Conservation (phyloP, 1,284 basidiomycete species). For the Phellopilus nigrolimitatus region DNA sequence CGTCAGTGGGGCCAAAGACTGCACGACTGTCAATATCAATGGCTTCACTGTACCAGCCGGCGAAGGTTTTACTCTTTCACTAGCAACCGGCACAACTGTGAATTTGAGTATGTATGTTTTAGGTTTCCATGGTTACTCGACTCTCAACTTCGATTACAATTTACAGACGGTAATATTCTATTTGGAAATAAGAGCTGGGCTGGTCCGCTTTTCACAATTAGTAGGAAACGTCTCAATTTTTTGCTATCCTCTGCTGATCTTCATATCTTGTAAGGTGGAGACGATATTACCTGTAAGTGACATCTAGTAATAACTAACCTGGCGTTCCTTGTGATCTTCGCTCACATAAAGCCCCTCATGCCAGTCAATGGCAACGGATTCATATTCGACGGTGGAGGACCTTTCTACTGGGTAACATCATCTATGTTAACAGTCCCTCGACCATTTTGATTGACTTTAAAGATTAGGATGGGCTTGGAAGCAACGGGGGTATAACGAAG, state of each 20-base stretch:
- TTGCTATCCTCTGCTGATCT: not conserved
- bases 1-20: slow-evolving; percentile 38
- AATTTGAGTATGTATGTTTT: slow-evolving; percentile 34
- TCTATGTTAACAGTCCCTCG: not conserved
- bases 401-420: slow-evolving; percentile 33
- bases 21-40: slow-evolving; percentile 45
- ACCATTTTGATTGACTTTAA: not conserved
- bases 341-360: not conserved
- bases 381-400: slow-evolving; percentile 38
- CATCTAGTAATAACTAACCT: no score
- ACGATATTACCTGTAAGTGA: slow-evolving; percentile 28
- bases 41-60: slow-evolving; percentile 38
- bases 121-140: not conserved
- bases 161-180: slow-evolving; percentile 29
- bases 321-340: no score
- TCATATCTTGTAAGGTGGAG: slow-evolving; percentile 23
- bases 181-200: slow-evolving; percentile 33
- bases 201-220: slow-evolving; percentile 32
- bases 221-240: slow-evolving; percentile 8
- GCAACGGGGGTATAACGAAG: slow-evolving; percentile 35
- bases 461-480: slow-evolving; percentile 35
- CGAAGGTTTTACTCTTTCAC: slow-evolving; percentile 28
- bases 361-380: slow-evolving; percentile 39
- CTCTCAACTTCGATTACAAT: slow-evolving; percentile 20
- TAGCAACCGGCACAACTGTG: slow-evolving; percentile 28